phyloP scores from a whole-genome alignment of 1,139 yeast genomes.

The Eremothecium sinecaudum region DNA sequence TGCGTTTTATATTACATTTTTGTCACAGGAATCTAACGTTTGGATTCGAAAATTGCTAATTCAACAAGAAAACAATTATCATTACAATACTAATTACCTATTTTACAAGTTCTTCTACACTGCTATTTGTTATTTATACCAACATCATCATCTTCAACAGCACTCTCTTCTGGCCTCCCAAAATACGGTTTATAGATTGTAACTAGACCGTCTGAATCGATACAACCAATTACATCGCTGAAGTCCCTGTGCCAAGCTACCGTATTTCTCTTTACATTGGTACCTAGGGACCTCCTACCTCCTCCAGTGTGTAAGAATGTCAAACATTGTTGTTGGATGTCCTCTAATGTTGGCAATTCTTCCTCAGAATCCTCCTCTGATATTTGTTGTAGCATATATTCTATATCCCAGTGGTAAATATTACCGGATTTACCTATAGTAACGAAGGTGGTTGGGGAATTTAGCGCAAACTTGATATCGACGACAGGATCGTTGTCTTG shows the following conservation, averaged over 20 bases:
- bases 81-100: too few species aligned
- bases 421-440: conserved; percentile 29
- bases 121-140: not conserved
- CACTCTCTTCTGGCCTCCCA: conserved; percentile 19
- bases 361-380: conserved; percentile 21
- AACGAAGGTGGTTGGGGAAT: conserved; percentile 25
- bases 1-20: too few species aligned
- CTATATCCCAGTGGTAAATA: conserved; percentile 30
- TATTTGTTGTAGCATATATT: conserved; percentile 19
- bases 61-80: too few species aligned
- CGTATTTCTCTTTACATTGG: conserved; percentile 17
- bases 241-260: conserved; percentile 24
- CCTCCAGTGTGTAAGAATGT: conserved; percentile 30
- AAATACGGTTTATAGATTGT: conserved; percentile 27
- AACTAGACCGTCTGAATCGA: conserved; percentile 26
- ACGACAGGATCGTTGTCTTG: conserved; percentile 28
- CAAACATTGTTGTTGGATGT: conserved; percentile 24
- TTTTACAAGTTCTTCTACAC: too few species aligned
- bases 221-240: conserved; percentile 22
- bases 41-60: too few species aligned
- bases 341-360: conserved; percentile 15
- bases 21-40: too few species aligned
- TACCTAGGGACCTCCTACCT: conserved; percentile 20
- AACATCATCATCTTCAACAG: conserved; percentile 4
- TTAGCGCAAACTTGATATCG: conserved; percentile 25